Base-by-base conservation (phyloP, 2,329 filamentous ascomycete species). In the Cadophora malorum region DNA sequence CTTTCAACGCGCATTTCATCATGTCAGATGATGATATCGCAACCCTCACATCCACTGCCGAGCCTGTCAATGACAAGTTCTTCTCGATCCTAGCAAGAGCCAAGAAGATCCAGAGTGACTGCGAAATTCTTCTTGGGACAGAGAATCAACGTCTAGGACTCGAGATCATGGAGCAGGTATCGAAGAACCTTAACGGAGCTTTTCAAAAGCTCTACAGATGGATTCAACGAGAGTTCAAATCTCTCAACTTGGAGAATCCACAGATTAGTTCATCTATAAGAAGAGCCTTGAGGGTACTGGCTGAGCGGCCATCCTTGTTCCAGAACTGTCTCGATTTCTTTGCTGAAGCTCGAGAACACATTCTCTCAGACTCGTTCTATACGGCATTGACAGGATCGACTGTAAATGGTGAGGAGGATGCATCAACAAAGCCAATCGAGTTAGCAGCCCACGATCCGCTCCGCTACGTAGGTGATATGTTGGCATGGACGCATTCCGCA, bases 191-290 rank as follows among this genome's bases (percentile, higher is more conserved):
- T 61, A 96, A 97, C 75, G 85, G 90, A 19, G 95, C 93, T 5
- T 99, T 96, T 74, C 95, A 99, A 77, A 99, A 97, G 78, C 85
- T 99, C 2, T 97, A 97, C 80, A 90, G 93, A 74, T 99, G 95
- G 95, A 90, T 97, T 23, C 94, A 97, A 78, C 90, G 91, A 68
- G 94, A 97, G 75, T 96, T 99, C 81, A 97, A 94, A 78, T 90
- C 90, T 0, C 81, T 98, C 62, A 96, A 98, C 77, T 85, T 98
- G 9, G 96, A 99, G 76, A 97, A 96, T 73, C 94, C 94, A 0
- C 94, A 97, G 75, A 94, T 98, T 78, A 94, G 91, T 76, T 86
- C 90, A 23, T 90, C 92, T 0, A 94, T 99, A 70, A 88, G 95
- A 63, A 88, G 90, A 66, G 94, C 94, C 25, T 84, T 99, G 49